phyloP scores from a whole-genome alignment of 2,329 filamentous ascomycete genomes.

The Emericellopsis atlantica region DNA sequence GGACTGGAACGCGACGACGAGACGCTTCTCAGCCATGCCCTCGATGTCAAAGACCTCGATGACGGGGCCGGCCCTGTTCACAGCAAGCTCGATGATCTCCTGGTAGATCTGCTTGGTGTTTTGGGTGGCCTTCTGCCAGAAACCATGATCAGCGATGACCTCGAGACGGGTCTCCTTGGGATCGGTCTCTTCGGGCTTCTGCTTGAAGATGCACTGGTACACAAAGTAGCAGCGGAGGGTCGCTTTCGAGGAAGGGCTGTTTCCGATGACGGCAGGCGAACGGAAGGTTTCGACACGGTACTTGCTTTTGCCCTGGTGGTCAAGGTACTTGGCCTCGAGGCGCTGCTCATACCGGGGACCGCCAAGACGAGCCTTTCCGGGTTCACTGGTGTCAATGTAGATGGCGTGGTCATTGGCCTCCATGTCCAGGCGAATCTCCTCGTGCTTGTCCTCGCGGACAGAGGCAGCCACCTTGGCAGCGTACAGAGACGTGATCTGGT shows the following conservation, averaged over 20 bases:
- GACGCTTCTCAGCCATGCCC: constrained; percentile 77
- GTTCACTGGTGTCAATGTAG: constrained; percentile 95
- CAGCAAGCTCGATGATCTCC: constrained; percentile 78
- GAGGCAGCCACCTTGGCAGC: constrained; percentile 93
- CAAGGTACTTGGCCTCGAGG: constrained; percentile 90
- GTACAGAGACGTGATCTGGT: constrained; percentile 90
- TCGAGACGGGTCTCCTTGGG: constrained; percentile 80
- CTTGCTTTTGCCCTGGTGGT: constrained; percentile 58
- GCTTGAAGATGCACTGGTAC: constrained; percentile 88
- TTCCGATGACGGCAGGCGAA: constrained; percentile 69
- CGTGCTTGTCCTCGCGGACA: constrained; percentile 81
- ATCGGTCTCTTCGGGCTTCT: constrained; percentile 54
- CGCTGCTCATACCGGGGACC: constrained; percentile 91
- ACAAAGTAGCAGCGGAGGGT: constrained; percentile 97
- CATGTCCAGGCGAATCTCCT: constrained; percentile 93
- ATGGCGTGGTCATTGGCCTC: constrained; percentile 91
- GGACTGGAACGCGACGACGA: constrained; percentile 90
- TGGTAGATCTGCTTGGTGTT: constrained; percentile 97
- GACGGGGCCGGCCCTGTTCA: constrained; percentile 78
- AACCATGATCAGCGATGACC: constrained; percentile 83
- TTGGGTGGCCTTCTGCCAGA: constrained; percentile 86
- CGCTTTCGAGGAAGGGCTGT: constrained; percentile 54
- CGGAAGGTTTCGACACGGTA: constrained; percentile 98
- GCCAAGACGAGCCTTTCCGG: constrained; percentile 60
- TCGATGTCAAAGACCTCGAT: constrained; percentile 98